phyloP scores from a whole-genome alignment of 352 stramenopile species.

The Peronospora farinosa region DNA sequence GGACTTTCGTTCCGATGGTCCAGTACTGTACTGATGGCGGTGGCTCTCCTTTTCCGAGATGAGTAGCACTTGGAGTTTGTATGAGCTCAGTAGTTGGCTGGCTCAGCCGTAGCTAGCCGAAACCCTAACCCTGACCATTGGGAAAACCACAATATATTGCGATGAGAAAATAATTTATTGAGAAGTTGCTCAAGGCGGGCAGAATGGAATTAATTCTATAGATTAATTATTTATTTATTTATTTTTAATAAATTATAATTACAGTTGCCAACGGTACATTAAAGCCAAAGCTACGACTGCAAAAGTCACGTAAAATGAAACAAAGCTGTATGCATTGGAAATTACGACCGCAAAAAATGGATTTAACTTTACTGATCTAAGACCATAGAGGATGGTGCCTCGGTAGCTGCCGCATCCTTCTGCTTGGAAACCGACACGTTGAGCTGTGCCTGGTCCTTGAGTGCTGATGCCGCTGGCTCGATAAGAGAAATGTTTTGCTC shows the following conservation, averaged over 20 bases:
- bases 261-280: too few species aligned
- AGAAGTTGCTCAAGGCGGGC: too few species aligned
- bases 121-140: conserved; percentile 6
- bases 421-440: conserved; percentile 55
- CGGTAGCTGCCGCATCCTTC: conserved; percentile 51
- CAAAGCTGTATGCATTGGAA: conserved; percentile 30
- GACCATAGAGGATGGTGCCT: conserved; percentile 69
- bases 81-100: conserved; percentile 21
- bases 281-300: too few species aligned
- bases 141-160: not conserved
- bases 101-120: conserved; percentile 13
- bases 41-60: conserved; percentile 7
- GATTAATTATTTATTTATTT: too few species aligned
- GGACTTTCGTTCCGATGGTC: conserved; percentile 25
- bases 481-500: conserved; percentile 85
- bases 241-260: too few species aligned
- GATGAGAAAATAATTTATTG: not conserved
- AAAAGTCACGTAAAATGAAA: not conserved
- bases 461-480: conserved; percentile 55
- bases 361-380: conserved; percentile 80
- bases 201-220: not conserved
- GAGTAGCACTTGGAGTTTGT: conserved; percentile 14
- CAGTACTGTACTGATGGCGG: conserved; percentile 17
- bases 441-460: conserved; percentile 77
- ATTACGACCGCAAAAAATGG: conserved; percentile 14